Evolutionary conservation across 345 rosid species (phyloP).

Genomic region (Carallia pectinifolia): DNA sequence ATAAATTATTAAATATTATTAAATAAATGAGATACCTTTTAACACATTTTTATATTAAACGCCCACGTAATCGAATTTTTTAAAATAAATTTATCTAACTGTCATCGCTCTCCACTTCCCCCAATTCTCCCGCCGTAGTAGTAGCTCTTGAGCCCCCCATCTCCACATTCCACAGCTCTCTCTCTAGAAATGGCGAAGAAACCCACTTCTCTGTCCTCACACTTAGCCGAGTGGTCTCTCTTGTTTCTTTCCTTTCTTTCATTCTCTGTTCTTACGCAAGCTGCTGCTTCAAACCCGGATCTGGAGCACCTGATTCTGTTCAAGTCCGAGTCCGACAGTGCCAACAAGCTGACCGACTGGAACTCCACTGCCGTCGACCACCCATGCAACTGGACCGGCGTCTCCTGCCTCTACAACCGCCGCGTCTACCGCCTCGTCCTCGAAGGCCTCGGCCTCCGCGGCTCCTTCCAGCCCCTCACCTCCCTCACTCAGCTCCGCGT

Average conservation of each 20-base stretch:
- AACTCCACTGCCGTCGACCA: conserved; percentile 42
- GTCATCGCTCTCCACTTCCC: too few species aligned
- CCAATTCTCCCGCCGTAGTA: too few species aligned
- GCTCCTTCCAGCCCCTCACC: conserved; percentile 48
- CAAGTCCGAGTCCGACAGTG: conserved; percentile 53
- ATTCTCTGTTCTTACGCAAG: background rate
- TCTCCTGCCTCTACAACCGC: conserved; percentile 49
- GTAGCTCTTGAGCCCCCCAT: background rate
- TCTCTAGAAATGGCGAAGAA: conserved; percentile 42
- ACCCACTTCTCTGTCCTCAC: conserved; percentile 11
- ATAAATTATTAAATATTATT: too few species aligned
- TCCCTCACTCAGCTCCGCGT: conserved; percentile 70
- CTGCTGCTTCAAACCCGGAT: conserved; percentile 46
- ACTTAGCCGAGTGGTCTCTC: conserved; percentile 13
- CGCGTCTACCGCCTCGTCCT: conserved; percentile 70
- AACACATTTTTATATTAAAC: too few species aligned
- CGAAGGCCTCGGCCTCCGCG: conserved; percentile 56
- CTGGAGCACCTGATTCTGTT: conserved; percentile 47
- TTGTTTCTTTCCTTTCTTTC: conserved; percentile 12
- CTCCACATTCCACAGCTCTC: background rate
- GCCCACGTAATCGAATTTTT: too few species aligned
- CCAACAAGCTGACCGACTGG: conserved; percentile 60
- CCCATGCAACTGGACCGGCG: conserved; percentile 64
- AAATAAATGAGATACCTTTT: too few species aligned
- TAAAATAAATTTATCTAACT: too few species aligned